phyloP scores from a whole-genome alignment of 1,139 yeast species.

The Blastobotrys aristatus region DNA sequence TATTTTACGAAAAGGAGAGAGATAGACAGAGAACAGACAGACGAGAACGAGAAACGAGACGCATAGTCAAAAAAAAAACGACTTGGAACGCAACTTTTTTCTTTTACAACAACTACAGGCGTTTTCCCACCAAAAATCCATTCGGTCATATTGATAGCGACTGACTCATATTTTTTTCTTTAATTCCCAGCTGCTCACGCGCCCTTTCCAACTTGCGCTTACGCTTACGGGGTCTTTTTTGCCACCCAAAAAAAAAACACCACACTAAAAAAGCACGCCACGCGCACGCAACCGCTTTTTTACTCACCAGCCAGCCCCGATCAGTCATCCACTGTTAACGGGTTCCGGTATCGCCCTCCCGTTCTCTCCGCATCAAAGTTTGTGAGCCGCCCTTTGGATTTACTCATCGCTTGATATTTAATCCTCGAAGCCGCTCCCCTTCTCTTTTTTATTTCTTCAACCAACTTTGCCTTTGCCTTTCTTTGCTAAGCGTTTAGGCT shows the following conservation, averaged over 20 bases:
- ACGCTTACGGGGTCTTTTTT: neutral
- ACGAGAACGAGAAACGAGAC: neutral
- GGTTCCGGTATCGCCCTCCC: neutral
- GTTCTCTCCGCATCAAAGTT: too few species aligned
- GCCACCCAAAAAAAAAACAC: neutral
- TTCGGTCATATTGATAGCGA: neutral
- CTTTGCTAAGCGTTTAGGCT: neutral
- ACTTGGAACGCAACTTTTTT: too few species aligned
- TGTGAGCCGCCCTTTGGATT: neutral
- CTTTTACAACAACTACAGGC: too few species aligned
- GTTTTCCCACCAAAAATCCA: too few species aligned
- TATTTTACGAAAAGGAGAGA: neutral
- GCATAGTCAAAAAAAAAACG: too few species aligned
- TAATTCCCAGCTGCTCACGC: too few species aligned
- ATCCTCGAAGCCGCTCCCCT: neutral
- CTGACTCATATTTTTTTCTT: neutral
- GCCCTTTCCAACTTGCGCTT: neutral
- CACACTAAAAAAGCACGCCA: conserved; percentile 1
- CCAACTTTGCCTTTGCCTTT: too few species aligned
- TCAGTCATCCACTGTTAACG: neutral
- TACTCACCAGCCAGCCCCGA: neutral
- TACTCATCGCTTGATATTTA: neutral
- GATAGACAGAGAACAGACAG: neutral
- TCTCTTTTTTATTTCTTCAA: neutral
- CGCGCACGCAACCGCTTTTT: neutral